Conservation (phyloP, 2,329 filamentous ascomycete species). For the Stachybotrys chartarum region DNA sequence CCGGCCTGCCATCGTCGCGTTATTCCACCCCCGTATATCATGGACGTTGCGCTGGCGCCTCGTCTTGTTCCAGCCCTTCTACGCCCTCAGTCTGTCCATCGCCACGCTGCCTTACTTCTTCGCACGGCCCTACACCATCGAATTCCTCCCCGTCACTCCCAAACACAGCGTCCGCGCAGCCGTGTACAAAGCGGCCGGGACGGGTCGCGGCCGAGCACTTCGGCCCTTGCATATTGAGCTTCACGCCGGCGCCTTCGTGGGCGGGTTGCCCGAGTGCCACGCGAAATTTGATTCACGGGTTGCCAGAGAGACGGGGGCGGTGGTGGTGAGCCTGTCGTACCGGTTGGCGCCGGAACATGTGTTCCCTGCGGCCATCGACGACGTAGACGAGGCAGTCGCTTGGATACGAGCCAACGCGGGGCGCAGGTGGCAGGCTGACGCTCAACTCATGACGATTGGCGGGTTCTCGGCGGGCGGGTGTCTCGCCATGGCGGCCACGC, state of each 20-base stretch:
- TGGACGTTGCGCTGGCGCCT: constrained; percentile 34
- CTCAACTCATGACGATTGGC: constrained; percentile 31
- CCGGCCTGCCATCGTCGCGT: constrained; percentile 21
- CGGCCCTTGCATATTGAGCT: constrained; percentile 36
- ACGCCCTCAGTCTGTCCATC: constrained; percentile 27
- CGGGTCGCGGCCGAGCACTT: constrained; percentile 10
- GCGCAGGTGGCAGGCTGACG: constrained; percentile 26
- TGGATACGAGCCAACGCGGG: constrained; percentile 31
- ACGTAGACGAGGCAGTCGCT: constrained; percentile 34
- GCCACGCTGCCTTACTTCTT: constrained; percentile 28
- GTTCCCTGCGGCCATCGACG: constrained; percentile 40
- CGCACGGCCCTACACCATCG: constrained; percentile 22
- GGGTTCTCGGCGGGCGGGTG: constrained; percentile 38
- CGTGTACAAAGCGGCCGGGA: constrained; percentile 21
- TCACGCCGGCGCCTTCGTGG: constrained; percentile 36
- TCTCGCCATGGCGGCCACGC: constrained; percentile 28
- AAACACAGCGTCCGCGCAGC: constrained; percentile 21
- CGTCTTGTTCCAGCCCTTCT: constrained; percentile 33
- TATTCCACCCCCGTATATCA: constrained; percentile 28
- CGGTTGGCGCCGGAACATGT: constrained; percentile 42
- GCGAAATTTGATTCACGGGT: constrained; percentile 25
- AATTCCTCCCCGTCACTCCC: constrained; percentile 22
- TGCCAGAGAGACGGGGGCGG: constrained; percentile 29
- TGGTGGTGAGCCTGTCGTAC: constrained; percentile 43
- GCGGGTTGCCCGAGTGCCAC: constrained; percentile 31